Conservation (phyloP, 768 basidiomycete genomes). For the Imleria badia region DNA sequence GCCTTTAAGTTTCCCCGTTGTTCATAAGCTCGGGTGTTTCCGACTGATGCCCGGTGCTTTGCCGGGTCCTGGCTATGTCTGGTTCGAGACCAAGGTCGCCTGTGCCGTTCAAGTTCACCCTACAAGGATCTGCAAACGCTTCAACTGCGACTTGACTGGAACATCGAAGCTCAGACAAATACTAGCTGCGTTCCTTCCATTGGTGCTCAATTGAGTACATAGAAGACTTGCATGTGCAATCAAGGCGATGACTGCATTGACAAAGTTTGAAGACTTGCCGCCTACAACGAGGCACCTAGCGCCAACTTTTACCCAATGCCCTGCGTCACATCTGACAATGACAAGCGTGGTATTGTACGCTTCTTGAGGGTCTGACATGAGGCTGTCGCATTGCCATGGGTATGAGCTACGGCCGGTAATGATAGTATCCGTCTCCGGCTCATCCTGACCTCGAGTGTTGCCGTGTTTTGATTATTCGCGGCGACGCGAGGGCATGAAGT, state of each 20-base stretch:
- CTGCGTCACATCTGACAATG: background rate
- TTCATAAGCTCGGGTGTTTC: background rate
- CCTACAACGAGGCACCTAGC: slow-evolving; percentile 1
- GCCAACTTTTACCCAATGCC: background rate
- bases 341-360: background rate
- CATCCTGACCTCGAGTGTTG: too few species aligned
- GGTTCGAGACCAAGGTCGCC: too few species aligned
- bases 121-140: too few species aligned
- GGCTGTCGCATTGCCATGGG: slow-evolving; percentile 2
- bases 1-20: too few species aligned
- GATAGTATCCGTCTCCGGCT: too few species aligned
- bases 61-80: too few species aligned
- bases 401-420: background rate
- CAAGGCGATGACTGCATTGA: background rate
- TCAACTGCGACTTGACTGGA: too few species aligned
- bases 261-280: background rate
- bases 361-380: background rate
- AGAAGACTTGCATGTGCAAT: too few species aligned
- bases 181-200: too few species aligned
- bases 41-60: background rate
- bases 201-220: too few species aligned
- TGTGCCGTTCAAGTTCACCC: too few species aligned
- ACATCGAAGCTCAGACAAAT: too few species aligned
- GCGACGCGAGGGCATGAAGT: slow-evolving; percentile 1
- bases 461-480: background rate